Conservation (phyloP, 768 basidiomycete species). For the Auricularia sp. region DNA sequence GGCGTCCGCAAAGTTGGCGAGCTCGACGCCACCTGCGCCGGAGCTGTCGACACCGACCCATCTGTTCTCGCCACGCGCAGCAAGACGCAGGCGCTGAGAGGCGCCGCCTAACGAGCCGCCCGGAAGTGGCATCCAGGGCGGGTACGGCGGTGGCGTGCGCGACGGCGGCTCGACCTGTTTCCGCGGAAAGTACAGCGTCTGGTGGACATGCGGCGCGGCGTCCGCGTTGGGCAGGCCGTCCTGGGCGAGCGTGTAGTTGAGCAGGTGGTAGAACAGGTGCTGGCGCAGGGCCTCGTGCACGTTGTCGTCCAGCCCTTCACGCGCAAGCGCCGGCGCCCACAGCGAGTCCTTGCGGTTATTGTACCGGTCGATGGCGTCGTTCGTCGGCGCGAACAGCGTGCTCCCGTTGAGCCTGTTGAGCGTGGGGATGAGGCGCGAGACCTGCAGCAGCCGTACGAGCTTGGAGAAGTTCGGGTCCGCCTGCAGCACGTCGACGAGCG, state of each 20-base stretch:
- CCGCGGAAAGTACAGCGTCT: constrained; percentile 68
- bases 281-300: constrained; percentile 76
- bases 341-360: constrained; percentile 13
- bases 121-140: constrained; percentile 80
- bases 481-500: constrained; percentile 70
- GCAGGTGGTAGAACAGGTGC: constrained; percentile 86
- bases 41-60: constrained; percentile 69
- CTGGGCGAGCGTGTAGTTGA: constrained; percentile 63
- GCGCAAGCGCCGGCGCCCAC: constrained; percentile 21
- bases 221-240: constrained; percentile 28
- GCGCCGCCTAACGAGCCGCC: constrained; percentile 72
- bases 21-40: constrained; percentile 61
- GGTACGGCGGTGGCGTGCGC: constrained; percentile 55
- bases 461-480: constrained; percentile 68
- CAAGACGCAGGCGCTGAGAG: constrained; percentile 69
- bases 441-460: constrained; percentile 67
- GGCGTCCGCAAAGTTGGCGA: constrained; percentile 38
- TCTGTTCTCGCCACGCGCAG: constrained; percentile 32
- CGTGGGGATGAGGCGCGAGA: constrained; percentile 80
- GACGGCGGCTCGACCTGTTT: constrained; percentile 49
- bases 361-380: constrained; percentile 69
- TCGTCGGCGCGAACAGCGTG: constrained; percentile 93
- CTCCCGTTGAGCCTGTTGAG: constrained; percentile 73
- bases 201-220: constrained; percentile 30
- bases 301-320: constrained; percentile 58